Percentiles rank a stretch among this genome's conserved stretches.
Evolutionary conservation across 1,284 basidiomycete species (phyloP).

Genomic region (Ceratobasidium sp.): DNA sequence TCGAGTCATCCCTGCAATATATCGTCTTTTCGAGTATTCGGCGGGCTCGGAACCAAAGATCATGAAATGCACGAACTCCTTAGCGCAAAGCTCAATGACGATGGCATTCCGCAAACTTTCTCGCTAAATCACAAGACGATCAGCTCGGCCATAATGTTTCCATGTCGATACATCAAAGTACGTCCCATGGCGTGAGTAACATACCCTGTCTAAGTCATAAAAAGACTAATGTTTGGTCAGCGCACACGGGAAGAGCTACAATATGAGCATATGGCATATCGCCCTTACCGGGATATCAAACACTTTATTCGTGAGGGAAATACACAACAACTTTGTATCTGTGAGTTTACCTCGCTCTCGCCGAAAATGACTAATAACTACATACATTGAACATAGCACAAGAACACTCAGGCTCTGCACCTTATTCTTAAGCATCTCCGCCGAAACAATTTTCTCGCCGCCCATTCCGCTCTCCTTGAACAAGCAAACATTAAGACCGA

Average conservation of each 20-base stretch:
- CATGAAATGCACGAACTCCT: constrained; percentile 56
- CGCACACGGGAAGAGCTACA: constrained; percentile 77
- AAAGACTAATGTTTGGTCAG: constrained; percentile 56
- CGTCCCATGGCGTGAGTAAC: constrained; percentile 72
- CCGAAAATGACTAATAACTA: neutral
- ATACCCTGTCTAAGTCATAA: constrained; percentile 13
- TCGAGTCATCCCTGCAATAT: constrained; percentile 84
- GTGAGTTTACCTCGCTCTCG: constrained; percentile 60
- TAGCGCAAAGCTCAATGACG: constrained; percentile 74
- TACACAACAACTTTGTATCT: constrained; percentile 70
- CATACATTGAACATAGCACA: constrained; percentile 63
- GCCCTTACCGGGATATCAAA: constrained; percentile 72
- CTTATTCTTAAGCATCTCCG: constrained; percentile 85
- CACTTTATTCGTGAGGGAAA: constrained; percentile 67
- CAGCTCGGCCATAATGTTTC: constrained; percentile 68
- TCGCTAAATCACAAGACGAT: constrained; percentile 67
- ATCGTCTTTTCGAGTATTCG: constrained; percentile 80
- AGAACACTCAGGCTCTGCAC: constrained; percentile 73
- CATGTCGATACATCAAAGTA: constrained; percentile 78
- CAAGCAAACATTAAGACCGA: constrained; percentile 73
- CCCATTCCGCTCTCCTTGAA: constrained; percentile 73
- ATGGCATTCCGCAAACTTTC: constrained; percentile 74
- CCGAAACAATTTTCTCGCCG: constrained; percentile 77
- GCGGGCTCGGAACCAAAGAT: constrained; percentile 55
- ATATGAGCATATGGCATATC: constrained; percentile 83